Evolutionary conservation across 2,329 filamentous ascomycete species (phyloP).

Genomic region (Botrytis elliptica): DNA sequence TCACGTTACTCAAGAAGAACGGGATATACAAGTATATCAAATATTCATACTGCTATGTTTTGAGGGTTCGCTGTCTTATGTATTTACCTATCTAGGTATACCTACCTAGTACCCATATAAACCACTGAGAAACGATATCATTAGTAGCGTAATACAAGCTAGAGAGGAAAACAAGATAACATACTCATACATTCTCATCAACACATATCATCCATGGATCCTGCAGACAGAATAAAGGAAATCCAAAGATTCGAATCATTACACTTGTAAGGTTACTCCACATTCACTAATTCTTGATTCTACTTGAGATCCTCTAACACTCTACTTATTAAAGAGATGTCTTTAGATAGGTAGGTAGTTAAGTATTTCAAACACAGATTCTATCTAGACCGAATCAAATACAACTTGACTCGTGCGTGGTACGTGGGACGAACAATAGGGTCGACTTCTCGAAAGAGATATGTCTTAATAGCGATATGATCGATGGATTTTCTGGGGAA

Average conservation of each 20-base stretch:
- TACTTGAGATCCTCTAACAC: neutral
- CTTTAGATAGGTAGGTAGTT: too few species aligned
- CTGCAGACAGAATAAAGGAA: neutral
- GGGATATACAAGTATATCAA: too few species aligned
- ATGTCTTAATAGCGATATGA: neutral
- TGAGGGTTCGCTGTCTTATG: neutral
- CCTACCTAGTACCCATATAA: neutral
- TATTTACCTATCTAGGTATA: neutral
- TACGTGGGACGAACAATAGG: neutral
- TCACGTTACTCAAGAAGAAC: neutral
- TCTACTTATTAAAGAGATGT: neutral
- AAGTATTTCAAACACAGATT: neutral
- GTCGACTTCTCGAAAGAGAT: neutral
- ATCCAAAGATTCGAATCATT: neutral
- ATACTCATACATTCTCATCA: neutral
- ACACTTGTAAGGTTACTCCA: neutral
- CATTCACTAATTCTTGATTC: neutral
- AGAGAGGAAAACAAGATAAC: neutral
- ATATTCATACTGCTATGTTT: too few species aligned
- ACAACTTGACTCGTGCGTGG: neutral
- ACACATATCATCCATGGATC: neutral
- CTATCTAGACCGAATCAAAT: too few species aligned
- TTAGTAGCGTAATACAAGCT: neutral
- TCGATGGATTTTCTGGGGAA: neutral
- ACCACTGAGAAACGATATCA: neutral